Evolutionary conservation across 1,284 basidiomycete genomes (phyloP).

Genomic region (Ceratobasidium theobromae): DNA sequence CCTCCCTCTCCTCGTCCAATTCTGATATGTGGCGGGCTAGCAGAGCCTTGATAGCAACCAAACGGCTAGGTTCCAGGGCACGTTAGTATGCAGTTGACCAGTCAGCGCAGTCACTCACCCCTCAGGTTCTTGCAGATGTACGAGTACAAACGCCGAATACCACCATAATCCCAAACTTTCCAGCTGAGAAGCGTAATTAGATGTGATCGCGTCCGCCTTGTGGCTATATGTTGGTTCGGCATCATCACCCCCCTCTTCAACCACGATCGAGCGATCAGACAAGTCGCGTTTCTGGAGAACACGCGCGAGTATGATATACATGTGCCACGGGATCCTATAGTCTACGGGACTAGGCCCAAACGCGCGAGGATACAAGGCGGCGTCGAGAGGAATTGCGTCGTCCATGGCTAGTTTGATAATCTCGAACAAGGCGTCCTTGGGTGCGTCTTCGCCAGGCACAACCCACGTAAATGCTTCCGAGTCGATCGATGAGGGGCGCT

Average conservation of each 20-base stretch:
- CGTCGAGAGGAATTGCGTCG: conserved; percentile 50
- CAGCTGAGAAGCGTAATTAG: conserved; percentile 84
- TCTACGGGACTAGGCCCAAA: conserved; percentile 78
- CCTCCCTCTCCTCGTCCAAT: conserved; percentile 67
- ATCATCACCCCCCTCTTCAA: conserved; percentile 49
- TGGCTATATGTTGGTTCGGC: conserved; percentile 57
- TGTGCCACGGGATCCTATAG: conserved; percentile 87
- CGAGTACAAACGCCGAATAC: conserved; percentile 84
- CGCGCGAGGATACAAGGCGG: conserved; percentile 61
- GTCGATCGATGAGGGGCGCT: conserved; percentile 45
- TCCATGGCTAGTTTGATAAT: conserved; percentile 76
- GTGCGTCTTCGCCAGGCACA: conserved; percentile 39
- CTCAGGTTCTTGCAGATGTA: conserved; percentile 80
- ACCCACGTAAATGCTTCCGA: conserved; percentile 43
- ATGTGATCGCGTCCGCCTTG: conserved; percentile 79
- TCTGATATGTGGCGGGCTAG: conserved; percentile 71
- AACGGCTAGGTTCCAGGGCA: conserved; percentile 53
- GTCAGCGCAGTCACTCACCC: conserved; percentile 56
- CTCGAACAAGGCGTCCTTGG: conserved; percentile 75
- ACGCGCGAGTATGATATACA: conserved; percentile 85
- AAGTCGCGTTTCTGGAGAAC: conserved; percentile 84
- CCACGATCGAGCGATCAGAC: conserved; percentile 60
- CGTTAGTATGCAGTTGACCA: not conserved
- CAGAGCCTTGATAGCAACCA: conserved; percentile 78
- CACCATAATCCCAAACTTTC: conserved; percentile 80